Evolutionary conservation across 225 moss, liverwort and hornwort species (phyloP), one percentile per base, ranked within the genome.

Genomic region (Climacium dendroides): DNA sequence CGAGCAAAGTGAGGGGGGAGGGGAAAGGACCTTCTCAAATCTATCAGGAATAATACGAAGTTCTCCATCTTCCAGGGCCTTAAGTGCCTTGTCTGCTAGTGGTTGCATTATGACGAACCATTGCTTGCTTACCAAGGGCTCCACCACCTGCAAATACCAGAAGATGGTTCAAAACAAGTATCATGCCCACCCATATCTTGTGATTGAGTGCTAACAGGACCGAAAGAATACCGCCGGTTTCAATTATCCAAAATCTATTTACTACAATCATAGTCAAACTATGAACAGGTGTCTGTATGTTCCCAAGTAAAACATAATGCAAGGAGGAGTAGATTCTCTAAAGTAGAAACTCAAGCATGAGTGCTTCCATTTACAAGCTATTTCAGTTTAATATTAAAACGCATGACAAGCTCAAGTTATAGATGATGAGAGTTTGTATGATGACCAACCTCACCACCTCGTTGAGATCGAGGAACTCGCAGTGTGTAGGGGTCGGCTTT

Each of bases 51-150:
- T 93, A 76, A 97, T 94, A 78, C 88, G 93, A 78, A 97, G 87
- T 70, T 97, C 92, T 80, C 96, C 96, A 87, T 81, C 89, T 87
- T 95, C 92, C 81, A 96, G 54, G 82, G 94, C 96, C 85, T 93
- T 85, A 3, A 96, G 94, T 59, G 96, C 97, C 79, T 95, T 95
- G 64, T 95, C 91, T 39, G 97, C 97, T 84, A 96, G 87, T 74
- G 97, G 96, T 88, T 92, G 89, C 96, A 94, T 97, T 76, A 83
- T 92, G 78, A 97, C 94, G 87, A 97, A 97, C 97, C 96, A 97
- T 74, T 97, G 97, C 88, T 95, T 96, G 93, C 96, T 97, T 41
- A 97, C 92, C 90, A 97, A 92, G 86, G 97, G 97, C 89, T 97
- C 97, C 85, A 97, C 91, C 58, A 97, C 94, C 97, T 96, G 91